Conservation (phyloP, 2,329 filamentous ascomycete genomes). For the Microascus cirrosus region DNA sequence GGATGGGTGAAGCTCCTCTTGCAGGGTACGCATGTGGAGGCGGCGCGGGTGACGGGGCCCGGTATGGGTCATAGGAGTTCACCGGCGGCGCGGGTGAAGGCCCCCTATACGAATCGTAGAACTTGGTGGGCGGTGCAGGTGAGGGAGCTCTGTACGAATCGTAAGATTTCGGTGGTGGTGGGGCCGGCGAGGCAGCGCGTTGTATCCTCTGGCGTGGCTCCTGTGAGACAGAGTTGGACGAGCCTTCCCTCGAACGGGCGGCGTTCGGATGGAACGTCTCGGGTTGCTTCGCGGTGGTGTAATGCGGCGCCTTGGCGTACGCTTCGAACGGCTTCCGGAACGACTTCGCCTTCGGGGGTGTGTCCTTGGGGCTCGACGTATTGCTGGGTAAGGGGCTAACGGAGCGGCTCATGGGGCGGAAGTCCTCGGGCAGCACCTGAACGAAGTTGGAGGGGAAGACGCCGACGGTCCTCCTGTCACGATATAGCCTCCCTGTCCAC, state of each 20-base stretch:
- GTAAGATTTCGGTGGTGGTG: slow-evolving; percentile 9
- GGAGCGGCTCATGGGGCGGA: slow-evolving; percentile 60
- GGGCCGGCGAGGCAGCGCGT: slow-evolving; percentile 14
- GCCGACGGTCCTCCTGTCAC: slow-evolving; percentile 83
- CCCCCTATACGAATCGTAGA: slow-evolving; percentile 1
- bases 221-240: slow-evolving; percentile 22
- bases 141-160: slow-evolving; percentile 7
- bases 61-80: slow-evolving; percentile 8
- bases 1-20: slow-evolving; percentile 18
- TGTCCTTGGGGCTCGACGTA: slow-evolving; percentile 41
- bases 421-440: slow-evolving; percentile 73
- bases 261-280: slow-evolving; percentile 40
- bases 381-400: slow-evolving; percentile 49
- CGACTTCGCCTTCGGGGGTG: slow-evolving; percentile 48
- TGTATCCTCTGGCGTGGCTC: slow-evolving; percentile 5
- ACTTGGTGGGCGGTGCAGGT: slow-evolving; percentile 1
- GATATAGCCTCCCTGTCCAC: slow-evolving; percentile 90
- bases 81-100: slow-evolving; percentile 10
- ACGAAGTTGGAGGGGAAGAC: slow-evolving; percentile 98
- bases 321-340: slow-evolving; percentile 59
- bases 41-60: slow-evolving; percentile 13
- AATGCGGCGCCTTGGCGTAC: slow-evolving; percentile 55
- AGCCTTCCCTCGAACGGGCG: slow-evolving; percentile 26
- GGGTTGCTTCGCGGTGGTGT: slow-evolving; percentile 51
- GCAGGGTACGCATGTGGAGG: slow-evolving; percentile 10